Evolutionary conservation across 768 basidiomycete species (phyloP), one percentile per base, ranked within the genome.

Genomic region (Tephrocybe rancida): DNA sequence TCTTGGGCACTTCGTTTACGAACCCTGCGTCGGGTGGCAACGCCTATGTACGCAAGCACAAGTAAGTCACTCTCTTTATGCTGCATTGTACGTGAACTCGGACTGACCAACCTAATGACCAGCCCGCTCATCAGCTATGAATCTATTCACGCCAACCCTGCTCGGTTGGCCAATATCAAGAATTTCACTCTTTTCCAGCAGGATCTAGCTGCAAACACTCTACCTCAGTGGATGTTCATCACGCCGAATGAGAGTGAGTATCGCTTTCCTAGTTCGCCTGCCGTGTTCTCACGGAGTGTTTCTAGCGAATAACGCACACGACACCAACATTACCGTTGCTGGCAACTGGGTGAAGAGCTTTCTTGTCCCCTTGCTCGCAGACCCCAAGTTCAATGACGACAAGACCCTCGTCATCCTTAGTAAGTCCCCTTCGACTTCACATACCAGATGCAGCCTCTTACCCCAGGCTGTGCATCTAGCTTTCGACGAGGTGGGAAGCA

Each of bases 161-260:
- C 64, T 0, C 80, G 84, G 35, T 66, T 70, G 9, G 58, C 61
- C 8, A 73, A 76, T 18, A 73, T 79, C 44, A 74, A 84, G 29
- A 86, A 83, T 64, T 86, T 85, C 63, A 85, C 85, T 50, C 75
- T 86, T 63, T 84, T 86, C 57, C 77, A 79, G 8, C 68, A 71
- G 27, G 86, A 87, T 57, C 67, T 84, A n/a, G 74, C 73, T 18
- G 75, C 76, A 9, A 65, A 75, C 39, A 70, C 68, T 1, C 65
- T 87, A 35, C 77, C 84, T 10, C 84, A 85, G 50, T 86, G 83
- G 82, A 57, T 73, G 6, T 85, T 82, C 56, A 70, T 87, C 51
- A 85, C 85, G 1, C 85, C 86, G 9, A 86, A 87, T 62, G 68
- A 82, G 54, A 52, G 51, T 48, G 13, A 61, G 67, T 67, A 24